Base-by-base conservation (phyloP, 2,329 filamentous ascomycete genomes). In the Talaromyces sp. region DNA sequence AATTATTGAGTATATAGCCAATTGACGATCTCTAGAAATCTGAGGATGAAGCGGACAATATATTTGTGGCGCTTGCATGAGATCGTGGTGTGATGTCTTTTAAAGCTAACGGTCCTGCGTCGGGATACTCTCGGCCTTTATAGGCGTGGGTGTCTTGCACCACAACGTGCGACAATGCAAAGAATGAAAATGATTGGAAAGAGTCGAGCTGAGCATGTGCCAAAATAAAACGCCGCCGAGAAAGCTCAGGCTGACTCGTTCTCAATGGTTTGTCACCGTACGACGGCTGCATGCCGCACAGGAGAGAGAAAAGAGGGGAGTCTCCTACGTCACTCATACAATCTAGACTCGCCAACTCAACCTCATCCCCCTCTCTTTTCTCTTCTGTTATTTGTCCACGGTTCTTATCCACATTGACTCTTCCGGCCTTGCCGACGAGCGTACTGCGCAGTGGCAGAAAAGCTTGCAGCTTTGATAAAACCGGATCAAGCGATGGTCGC, bases 281-380 rank as follows among this genome's bases (percentile, higher is more conserved):
- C 39, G 56, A 46, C 42, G 56, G 25, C 40, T 58, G 56, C 56
- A 40, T 58, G 1, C n/a, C n/a, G n/a, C n/a, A n/a, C n/a, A n/a
- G n/a, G n/a, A n/a, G 42, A 18, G 21, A 5, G 28, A 14, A n/a
- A 16, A 21, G 28, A 28, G 31, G 16, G 31, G 11, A 40, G 35
- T 58, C 40, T 42, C 28, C 40, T 46, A 59, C 57, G 57, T 59
- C 57, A 59, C 55, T 39, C 46, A 3, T 12, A 25, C 18, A n/a
- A 23, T 28, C 35, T 31, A 58, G 35, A 28, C 25, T 44, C 21
- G 21, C 42, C 44, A 48, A 25, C 42, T 21, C 40, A 44, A 44
- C 21, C 21, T 9, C 40, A 28, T 33, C 14, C 25, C 28, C 5
- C 2, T 46, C 39, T 40, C 12, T 44, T 33, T 11, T 48, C 42